Conservation (phyloP, 2,329 filamentous ascomycete species). For the Aureobasidium melanogenum region DNA sequence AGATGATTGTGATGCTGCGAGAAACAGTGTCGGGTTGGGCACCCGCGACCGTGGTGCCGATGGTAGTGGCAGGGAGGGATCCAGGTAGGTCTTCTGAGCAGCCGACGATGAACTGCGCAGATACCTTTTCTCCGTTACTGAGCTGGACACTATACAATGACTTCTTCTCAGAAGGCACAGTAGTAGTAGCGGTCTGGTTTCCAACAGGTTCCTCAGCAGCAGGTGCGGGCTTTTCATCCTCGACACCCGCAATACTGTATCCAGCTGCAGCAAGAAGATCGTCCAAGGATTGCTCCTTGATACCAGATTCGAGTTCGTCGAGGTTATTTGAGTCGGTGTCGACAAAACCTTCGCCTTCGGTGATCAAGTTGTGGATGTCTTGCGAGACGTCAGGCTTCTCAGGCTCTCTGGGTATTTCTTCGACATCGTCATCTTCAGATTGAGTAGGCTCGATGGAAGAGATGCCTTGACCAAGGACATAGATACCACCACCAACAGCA, state of each 20-base stretch:
- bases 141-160: conserved; percentile 15
- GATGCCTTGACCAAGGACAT: conserved; percentile 71
- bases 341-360: conserved; percentile 1
- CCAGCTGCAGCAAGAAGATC: conserved; percentile 12
- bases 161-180: conserved; percentile 1
- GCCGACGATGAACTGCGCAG: conserved; percentile 23
- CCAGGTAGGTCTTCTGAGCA: conserved; percentile 19
- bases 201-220: background rate
- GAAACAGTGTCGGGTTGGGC: conserved; percentile 10
- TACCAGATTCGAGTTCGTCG: conserved; percentile 6
- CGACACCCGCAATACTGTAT: conserved; percentile 8
- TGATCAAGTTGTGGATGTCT: conserved; percentile 7
- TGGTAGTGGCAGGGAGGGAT: background rate
- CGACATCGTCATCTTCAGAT: conserved; percentile 13
- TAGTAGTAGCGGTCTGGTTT: background rate
- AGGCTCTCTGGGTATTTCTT: conserved; percentile 2
- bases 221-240: background rate
- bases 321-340: conserved; percentile 3
- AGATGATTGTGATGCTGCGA: conserved; percentile 54
- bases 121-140: conserved; percentile 23
- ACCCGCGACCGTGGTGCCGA: background rate
- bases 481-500: conserved; percentile 84
- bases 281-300: conserved; percentile 11
- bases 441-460: conserved; percentile 23
- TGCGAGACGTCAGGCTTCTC: background rate